phyloP scores from a whole-genome alignment of 73 alveolate species.

The Symbiodinium pilosum region DNA sequence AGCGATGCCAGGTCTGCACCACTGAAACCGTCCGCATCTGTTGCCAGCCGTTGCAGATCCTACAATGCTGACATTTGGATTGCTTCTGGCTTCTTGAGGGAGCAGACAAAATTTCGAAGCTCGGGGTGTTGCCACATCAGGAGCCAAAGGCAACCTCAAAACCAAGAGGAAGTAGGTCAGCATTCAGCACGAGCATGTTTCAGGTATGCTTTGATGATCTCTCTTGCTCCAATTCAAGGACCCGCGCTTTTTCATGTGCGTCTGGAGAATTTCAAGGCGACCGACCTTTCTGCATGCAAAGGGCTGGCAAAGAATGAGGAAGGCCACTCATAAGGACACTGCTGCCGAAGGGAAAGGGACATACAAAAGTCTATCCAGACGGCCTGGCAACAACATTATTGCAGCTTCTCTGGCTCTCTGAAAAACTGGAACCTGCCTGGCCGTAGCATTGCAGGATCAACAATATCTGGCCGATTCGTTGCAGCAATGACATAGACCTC shows the following conservation, averaged over 20 bases:
- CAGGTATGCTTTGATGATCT: not conserved
- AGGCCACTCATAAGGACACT: not conserved
- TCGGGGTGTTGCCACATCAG: constrained; percentile 23
- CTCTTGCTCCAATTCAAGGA: not conserved
- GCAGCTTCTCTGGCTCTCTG: not conserved
- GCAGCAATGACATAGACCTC: constrained; percentile 99
- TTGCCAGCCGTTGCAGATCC: constrained; percentile 97
- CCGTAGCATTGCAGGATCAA: constrained; percentile 99
- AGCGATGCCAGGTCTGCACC: constrained; percentile 99
- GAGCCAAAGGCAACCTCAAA: constrained; percentile 71
- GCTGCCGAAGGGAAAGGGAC: constrained; percentile 99
- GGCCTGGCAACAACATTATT: constrained; percentile 97
- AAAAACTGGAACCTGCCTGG: constrained; percentile 98
- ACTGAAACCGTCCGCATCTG: constrained; percentile 98
- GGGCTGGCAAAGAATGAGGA: not conserved
- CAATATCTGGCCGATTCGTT: constrained; percentile 99
- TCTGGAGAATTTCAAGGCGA: constrained; percentile 98
- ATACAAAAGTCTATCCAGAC: constrained; percentile 98
- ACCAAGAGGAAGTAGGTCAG: not conserved
- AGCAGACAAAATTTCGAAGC: not conserved
- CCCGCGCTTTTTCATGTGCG: constrained; percentile 97
- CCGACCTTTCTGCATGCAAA: constrained; percentile 95
- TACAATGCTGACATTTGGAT: not conserved
- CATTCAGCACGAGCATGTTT: not conserved
- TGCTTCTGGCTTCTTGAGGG: not conserved